A percentile compares a stretch with the other conserved stretches of the same genome.
These are phyloP conservation scores for Hymenoscyphus scutula DNA, from an alignment of 2,329 filamentous ascomycete species.

Conservation along the genomic window DNA sequence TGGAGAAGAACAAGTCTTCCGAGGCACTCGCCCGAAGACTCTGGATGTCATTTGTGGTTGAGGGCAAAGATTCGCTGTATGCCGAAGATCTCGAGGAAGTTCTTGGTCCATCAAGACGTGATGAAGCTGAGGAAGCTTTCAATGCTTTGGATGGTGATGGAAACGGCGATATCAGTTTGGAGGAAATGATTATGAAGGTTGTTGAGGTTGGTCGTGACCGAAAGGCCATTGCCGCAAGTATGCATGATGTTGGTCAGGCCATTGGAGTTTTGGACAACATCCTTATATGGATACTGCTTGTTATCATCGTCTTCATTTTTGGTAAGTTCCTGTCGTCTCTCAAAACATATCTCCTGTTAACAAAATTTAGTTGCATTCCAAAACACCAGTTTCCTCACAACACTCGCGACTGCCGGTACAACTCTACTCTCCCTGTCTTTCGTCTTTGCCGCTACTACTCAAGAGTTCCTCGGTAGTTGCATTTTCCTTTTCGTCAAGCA, in stretches of 20 bases:
- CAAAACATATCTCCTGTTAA: conserved; percentile 34
- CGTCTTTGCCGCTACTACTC: conserved; percentile 85
- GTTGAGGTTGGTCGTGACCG: conserved; percentile 81
- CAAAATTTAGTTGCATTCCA: conserved; percentile 70
- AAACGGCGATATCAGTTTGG: conserved; percentile 91
- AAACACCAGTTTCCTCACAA: conserved; percentile 79
- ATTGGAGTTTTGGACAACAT: conserved; percentile 88
- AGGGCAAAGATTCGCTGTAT: conserved; percentile 77
- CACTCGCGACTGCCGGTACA: conserved; percentile 85
- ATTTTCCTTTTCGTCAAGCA: conserved; percentile 99
- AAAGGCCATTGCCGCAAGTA: conserved; percentile 85
- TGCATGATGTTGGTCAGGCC: conserved; percentile 96
- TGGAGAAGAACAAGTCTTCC: conserved; percentile 79
- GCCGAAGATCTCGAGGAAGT: conserved; percentile 84
- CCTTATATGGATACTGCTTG: conserved; percentile 73
- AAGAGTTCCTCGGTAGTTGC: conserved; percentile 96
- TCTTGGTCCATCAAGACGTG: conserved; percentile 69
- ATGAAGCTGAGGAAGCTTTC: conserved; percentile 86
- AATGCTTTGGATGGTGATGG: conserved; percentile 75
- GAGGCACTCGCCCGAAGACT: conserved; percentile 92
- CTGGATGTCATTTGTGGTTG: conserved; percentile 97
- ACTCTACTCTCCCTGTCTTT: conserved; percentile 94
- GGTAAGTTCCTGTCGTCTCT: conserved; percentile 45
- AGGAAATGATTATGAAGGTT: conserved; percentile 80
- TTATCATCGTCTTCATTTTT: conserved; percentile 82